Base-by-base conservation (phyloP, 805 yeast species). In the Debaryomyces prosopidis region DNA sequence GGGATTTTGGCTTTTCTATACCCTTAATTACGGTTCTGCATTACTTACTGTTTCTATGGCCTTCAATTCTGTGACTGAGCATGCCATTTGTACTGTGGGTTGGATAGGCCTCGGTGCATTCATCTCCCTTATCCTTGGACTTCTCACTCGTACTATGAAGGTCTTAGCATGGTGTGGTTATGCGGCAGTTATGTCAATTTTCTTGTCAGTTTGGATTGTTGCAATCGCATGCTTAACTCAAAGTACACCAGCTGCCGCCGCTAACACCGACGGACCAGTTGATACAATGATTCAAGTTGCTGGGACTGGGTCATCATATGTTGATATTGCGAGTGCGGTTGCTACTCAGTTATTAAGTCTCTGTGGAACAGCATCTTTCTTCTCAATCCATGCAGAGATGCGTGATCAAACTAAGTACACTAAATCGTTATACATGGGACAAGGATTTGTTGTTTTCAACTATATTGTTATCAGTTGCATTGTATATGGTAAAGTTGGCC, bases 351-450 rank as follows among this genome's bases (percentile, higher is more conserved):
- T 47, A 7, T 36, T 47, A 31, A 44, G 51, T 44, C 45, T 47
- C 34, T 37, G 44, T 42, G 51, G 51, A 1, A 20, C 51, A 12
- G 39, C 43, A 1, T 41, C 51, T 4, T 47, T 47, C 26, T 47
- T 47, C 26, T 31, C 46, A 9, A 44, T 47, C 32, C 51, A 47
- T 39, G 48, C 51, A 20, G 51, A 47, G 36, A 47, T 47, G 51
- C 38, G 17, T 15, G 44, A 47, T 12, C 51, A 47, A 42, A 41
- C 35, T 14, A 17, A 47, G 11, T 47, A 47, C 30, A 23, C 15
- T 14, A 47, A 47, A 20, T 37, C 51, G 18, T 39, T 47, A 30
- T 42, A 37, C 8, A 10, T 47, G 26, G 51, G 46, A 11, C 48
- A 47, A 41, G 51, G 51, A 3, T 47, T 47, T 36, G 46, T 45